Conservation (phyloP, 202 grass and related monocot genomes). For the Eragrostis tef region DNA sequence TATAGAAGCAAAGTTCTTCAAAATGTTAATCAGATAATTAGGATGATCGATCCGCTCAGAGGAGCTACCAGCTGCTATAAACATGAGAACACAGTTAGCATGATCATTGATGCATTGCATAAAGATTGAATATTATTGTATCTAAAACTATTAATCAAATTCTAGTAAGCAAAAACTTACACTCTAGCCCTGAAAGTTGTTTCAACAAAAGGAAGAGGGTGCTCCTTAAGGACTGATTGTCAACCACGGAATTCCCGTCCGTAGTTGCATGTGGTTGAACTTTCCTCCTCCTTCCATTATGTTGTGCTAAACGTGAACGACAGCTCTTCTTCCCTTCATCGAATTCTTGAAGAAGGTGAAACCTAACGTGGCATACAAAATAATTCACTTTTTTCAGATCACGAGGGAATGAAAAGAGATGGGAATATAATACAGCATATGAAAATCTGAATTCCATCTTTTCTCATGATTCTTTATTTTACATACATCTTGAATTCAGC, state of each 20-base stretch:
- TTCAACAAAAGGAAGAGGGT: conserved; percentile 58
- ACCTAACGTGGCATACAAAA: conserved; percentile 51
- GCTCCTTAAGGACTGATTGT: conserved; percentile 47
- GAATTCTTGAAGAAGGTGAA: conserved; percentile 81
- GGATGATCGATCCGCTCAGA: conserved; percentile 58
- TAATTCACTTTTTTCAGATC: conserved; percentile 17
- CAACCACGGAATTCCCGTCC: conserved; percentile 32
- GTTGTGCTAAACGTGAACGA: conserved; percentile 64
- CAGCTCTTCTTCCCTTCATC: conserved; percentile 92
- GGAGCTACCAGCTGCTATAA: conserved; percentile 54
- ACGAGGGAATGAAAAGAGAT: conserved; percentile 9
- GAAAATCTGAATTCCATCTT: conserved; percentile 32
- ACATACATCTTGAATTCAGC: conserved; percentile 25
- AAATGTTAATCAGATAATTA: conserved; percentile 62
- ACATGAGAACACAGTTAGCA: conserved; percentile 41
- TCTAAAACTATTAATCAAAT: conserved; percentile 6
- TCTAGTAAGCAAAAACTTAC: conserved; percentile 53
- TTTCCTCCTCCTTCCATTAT: conserved; percentile 77
- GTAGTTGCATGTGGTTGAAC: conserved; percentile 33
- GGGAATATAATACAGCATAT: conserved; percentile 3
- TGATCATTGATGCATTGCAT: neutral
- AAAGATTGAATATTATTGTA: neutral
- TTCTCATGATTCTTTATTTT: neutral
- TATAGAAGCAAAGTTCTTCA: conserved; percentile 63
- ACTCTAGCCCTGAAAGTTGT: conserved; percentile 64